phyloP scores from a whole-genome alignment of 345 rosid genomes.

The Alliaria petiolata region DNA sequence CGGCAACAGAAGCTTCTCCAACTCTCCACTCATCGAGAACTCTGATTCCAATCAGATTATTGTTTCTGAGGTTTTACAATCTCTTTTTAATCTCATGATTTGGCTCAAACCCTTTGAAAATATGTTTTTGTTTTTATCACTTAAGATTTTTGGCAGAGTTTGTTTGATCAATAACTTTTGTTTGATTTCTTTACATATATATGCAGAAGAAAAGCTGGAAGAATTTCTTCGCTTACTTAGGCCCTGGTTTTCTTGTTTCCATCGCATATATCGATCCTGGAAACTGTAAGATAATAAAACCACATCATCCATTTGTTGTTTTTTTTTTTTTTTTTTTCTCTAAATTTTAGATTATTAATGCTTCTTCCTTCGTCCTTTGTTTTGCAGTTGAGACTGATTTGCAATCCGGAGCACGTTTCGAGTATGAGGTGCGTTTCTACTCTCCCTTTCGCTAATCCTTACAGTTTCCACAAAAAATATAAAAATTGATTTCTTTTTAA shows the following conservation, averaged over 20 bases:
- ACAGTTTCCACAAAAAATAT: not conserved
- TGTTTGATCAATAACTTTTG: not conserved
- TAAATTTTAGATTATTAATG: not conserved
- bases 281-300: conserved; percentile 55
- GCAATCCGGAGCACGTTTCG: conserved; percentile 85
- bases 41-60: conserved; percentile 61
- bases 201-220: conserved; percentile 90
- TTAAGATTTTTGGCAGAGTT: too few species aligned
- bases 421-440: conserved; percentile 56
- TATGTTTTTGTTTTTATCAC: not conserved
- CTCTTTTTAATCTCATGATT: not conserved
- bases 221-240: conserved; percentile 80
- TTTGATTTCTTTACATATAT: conserved; percentile 1
- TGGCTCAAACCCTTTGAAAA: not conserved
- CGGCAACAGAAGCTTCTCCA: conserved; percentile 48
- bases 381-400: conserved; percentile 92
- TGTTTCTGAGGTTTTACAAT: conserved; percentile 58
- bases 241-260: conserved; percentile 95
- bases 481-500: not conserved
- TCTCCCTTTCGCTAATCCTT: not conserved
- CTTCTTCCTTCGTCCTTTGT: conserved; percentile 5
- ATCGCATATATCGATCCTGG: conserved; percentile 98
- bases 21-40: conserved; percentile 61
- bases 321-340: not conserved
- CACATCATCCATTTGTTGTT: not conserved